Percentiles rank a stretch among this genome's conserved stretches.
Evolutionary conservation across 2,329 filamentous ascomycete genomes (phyloP).

Genomic region (Ceratocystis lukuohia): DNA sequence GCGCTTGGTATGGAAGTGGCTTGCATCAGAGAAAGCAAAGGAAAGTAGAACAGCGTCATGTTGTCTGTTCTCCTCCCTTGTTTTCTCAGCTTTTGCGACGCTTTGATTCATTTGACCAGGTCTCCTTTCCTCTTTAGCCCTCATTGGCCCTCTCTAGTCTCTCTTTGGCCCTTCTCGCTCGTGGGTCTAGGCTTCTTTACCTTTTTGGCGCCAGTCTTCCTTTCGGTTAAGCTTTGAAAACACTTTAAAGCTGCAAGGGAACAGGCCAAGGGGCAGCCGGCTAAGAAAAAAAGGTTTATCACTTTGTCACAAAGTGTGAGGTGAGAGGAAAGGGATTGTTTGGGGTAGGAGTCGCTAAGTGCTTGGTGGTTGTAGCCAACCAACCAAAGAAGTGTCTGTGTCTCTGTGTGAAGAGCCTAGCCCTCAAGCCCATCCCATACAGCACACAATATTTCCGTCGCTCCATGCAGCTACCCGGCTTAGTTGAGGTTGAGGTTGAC

Average conservation of each 20-base stretch:
- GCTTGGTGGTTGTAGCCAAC: neutral
- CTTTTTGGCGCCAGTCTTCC: neutral
- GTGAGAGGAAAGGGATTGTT: neutral
- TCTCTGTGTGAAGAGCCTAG: neutral
- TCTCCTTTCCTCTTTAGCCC: neutral
- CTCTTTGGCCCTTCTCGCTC: too few relatives aligned
- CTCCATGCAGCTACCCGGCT: neutral
- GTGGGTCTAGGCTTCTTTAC: neutral
- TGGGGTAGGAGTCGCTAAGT: neutral
- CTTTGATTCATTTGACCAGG: conserved; percentile 1
- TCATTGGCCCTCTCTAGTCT: too few relatives aligned
- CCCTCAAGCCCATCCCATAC: neutral
- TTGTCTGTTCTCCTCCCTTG: neutral
- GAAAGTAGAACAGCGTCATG: neutral
- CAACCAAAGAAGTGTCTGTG: neutral
- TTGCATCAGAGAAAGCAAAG: neutral
- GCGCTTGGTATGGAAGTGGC: neutral
- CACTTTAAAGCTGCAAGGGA: conserved; percentile 4
- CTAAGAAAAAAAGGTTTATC: neutral
- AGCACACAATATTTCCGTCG: neutral
- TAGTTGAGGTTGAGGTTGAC: neutral
- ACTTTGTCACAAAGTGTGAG: neutral
- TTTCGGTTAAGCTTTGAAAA: conserved; percentile 8
- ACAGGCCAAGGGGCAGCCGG: neutral
- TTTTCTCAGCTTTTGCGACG: neutral